Percentiles rank a stretch among this genome's conserved stretches.
Evolutionary conservation across 495 filamentous ascomycete genomes (phyloP).

Genomic region (Penicillium chermesinum): DNA sequence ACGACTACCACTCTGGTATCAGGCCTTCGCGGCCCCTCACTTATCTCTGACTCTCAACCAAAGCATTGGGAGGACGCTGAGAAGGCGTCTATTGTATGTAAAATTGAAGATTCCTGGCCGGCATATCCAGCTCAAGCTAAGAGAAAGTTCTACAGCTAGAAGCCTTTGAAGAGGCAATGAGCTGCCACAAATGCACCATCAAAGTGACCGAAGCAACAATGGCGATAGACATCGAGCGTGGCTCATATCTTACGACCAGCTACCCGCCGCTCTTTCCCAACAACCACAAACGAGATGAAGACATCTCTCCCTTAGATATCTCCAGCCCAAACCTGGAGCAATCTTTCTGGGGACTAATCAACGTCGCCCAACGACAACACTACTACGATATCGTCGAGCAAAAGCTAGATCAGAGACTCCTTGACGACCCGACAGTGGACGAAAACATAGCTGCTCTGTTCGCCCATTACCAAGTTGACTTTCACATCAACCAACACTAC

Average conservation of each 20-base stretch:
- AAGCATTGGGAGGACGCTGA: neutral
- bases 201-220: constrained; percentile 17
- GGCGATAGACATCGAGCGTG: constrained; percentile 17
- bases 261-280: constrained; percentile 26
- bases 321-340: neutral
- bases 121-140: neutral
- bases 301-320: constrained; percentile 14
- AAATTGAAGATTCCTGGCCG: neutral
- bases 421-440: constrained; percentile 2
- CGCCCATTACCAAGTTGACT: constrained; percentile 32
- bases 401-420: constrained; percentile 3
- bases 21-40: neutral
- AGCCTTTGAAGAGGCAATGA: constrained; percentile 24
- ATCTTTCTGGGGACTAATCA: constrained; percentile 20
- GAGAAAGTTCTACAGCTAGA: neutral
- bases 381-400: constrained; percentile 19
- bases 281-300: constrained; percentile 11
- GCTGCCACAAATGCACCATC: constrained; percentile 24
- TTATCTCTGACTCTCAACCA: neutral
- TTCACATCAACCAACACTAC: constrained; percentile 34
- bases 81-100: neutral
- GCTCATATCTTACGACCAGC: constrained; percentile 14
- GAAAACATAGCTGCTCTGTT: constrained; percentile 12
- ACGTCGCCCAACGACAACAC: constrained; percentile 11
- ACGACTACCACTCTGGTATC: neutral